A percentile compares a stretch with the other conserved stretches of the same genome.
phyloP scores from a whole-genome alignment of 2,329 filamentous ascomycete genomes.

The Venturia effusa region DNA sequence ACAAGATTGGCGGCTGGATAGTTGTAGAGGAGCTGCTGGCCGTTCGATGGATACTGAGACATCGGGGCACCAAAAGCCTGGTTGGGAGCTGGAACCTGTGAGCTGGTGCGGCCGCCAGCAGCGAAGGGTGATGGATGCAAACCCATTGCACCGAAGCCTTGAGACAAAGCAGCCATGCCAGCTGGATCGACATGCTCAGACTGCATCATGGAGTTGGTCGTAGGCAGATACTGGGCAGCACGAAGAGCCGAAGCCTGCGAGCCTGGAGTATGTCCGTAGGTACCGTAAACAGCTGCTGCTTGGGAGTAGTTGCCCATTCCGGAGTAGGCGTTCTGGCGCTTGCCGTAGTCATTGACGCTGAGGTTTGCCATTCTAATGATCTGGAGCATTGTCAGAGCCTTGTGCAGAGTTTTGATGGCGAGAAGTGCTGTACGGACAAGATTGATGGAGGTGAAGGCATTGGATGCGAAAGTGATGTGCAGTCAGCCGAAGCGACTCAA shows the following conservation, averaged over 20 bases:
- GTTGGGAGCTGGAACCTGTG: constrained; percentile 18
- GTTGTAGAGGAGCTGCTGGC: constrained; percentile 6
- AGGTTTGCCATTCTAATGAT: constrained; percentile 8
- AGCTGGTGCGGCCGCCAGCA: constrained; percentile 7
- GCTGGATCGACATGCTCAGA: constrained; percentile 13
- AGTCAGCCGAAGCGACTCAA: neutral
- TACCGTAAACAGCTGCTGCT: neutral
- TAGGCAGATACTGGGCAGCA: constrained; percentile 9
- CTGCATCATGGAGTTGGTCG: constrained; percentile 15
- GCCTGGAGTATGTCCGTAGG: constrained; percentile 3
- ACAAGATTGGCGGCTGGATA: neutral
- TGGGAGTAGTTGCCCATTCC: constrained; percentile 2
- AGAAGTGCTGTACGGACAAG: neutral
- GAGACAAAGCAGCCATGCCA: constrained; percentile 24
- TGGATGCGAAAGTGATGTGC: neutral
- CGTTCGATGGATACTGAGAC: neutral
- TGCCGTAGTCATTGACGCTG: constrained; percentile 10
- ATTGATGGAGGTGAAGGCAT: neutral
- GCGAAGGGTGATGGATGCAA: constrained; percentile 14
- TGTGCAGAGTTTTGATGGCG: neutral
- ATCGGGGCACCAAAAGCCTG: constrained; percentile 2
- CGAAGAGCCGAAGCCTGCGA: constrained; percentile 11
- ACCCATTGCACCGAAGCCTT: constrained; percentile 30
- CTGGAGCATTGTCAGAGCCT: constrained; percentile 1
- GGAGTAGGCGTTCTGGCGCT: constrained; percentile 7